phyloP scores from a whole-genome alignment of 257 asterid genomes.

The Solanum raphanifolium region DNA sequence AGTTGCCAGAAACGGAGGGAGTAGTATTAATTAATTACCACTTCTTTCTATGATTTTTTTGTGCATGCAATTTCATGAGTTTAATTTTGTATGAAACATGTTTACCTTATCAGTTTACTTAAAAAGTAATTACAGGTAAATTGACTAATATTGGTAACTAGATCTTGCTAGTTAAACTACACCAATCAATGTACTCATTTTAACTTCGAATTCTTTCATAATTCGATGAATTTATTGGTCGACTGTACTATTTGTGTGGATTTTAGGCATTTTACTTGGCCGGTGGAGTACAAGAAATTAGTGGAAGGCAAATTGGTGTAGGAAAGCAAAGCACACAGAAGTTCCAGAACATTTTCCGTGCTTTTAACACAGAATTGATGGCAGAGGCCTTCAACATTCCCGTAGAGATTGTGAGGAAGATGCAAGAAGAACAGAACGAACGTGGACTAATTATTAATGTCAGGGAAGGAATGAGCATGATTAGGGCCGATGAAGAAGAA shows the following conservation, averaged over 20 bases:
- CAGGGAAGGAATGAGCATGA: constrained; percentile 25
- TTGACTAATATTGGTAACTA: not conserved
- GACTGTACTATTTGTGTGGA: not conserved
- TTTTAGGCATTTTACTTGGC: constrained; percentile 46
- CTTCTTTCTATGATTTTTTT: not conserved
- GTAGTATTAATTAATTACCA: not conserved
- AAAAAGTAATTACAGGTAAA: not conserved
- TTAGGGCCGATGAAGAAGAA: constrained; percentile 34
- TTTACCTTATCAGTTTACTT: not conserved
- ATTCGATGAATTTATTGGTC: not conserved
- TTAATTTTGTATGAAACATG: not conserved
- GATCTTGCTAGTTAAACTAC: not conserved
- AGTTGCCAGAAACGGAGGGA: not conserved
- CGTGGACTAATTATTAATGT: constrained; percentile 49
- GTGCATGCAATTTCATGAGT: not conserved
- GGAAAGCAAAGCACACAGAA: not conserved
- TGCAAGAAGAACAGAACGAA: constrained; percentile 26
- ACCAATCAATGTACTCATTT: not conserved
- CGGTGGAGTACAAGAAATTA: constrained; percentile 30
- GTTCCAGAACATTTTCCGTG: constrained; percentile 38
- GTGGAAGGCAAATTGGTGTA: not conserved
- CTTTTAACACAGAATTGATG: constrained; percentile 33
- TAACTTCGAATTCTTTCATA: not conserved
- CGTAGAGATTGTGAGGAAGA: constrained; percentile 14
- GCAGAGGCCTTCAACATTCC: constrained; percentile 53